Percentiles rank a stretch among this genome's conserved stretches.
These are phyloP conservation scores for Aureobasidium lini DNA, from an alignment of 2,329 filamentous ascomycete species.

Conservation along the genomic window DNA sequence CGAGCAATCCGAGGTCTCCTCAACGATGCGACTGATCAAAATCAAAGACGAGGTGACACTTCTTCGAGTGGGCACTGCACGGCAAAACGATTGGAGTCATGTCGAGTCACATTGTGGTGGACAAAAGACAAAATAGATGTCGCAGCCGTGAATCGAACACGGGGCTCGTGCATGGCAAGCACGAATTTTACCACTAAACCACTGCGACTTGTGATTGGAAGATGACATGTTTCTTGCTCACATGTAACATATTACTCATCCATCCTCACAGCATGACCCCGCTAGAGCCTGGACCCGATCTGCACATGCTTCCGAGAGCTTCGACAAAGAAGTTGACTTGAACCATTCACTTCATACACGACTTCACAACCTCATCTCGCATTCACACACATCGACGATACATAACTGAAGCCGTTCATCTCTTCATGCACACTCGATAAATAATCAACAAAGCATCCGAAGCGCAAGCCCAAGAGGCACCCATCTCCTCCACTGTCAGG, in stretches of 20 bases:
- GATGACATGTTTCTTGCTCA: too few species aligned
- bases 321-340: neutral
- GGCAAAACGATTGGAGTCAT: neutral
- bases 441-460: neutral
- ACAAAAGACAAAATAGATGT: neutral
- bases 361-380: neutral
- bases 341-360: neutral
- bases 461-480: neutral
- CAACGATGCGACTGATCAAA: too few species aligned
- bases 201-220: slow-evolving; percentile 8
- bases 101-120: neutral
- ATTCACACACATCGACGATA: neutral
- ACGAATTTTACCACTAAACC: slow-evolving; percentile 15
- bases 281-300: neutral
- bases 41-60: neutral
- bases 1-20: too few species aligned
- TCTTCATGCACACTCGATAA: neutral
- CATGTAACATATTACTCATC: neutral
- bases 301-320: neutral
- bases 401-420: neutral
- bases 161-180: slow-evolving; percentile 13
- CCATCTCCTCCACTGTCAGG: neutral
- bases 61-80: neutral
- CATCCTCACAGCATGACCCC: neutral
- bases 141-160: slow-evolving; percentile 15